Evolutionary conservation across 2,329 filamentous ascomycete species (phyloP).

Genomic region (Pseudocercospora musae): DNA sequence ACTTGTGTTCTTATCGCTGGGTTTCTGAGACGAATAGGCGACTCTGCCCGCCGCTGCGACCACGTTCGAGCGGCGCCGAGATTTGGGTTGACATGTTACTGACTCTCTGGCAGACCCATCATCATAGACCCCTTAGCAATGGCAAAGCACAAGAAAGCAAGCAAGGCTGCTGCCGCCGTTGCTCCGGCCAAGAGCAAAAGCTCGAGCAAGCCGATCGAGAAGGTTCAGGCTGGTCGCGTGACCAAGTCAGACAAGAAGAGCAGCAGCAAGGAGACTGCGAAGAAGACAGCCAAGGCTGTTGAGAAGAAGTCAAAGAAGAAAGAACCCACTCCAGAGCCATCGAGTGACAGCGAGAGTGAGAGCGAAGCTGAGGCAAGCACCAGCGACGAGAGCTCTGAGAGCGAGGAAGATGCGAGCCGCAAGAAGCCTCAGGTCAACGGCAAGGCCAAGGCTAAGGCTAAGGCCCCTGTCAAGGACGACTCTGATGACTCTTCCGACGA

Average conservation of each 20-base stretch:
- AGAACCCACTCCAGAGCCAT: conserved; percentile 47
- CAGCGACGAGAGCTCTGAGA: conserved; percentile 39
- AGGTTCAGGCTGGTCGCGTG: conserved; percentile 62
- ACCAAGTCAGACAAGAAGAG: conserved; percentile 64
- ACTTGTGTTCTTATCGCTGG: conserved; percentile 36
- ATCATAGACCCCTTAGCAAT: conserved; percentile 38
- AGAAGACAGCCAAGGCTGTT: conserved; percentile 47
- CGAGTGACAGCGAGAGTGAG: conserved; percentile 38
- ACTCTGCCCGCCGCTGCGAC: conserved; percentile 17
- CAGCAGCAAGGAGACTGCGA: conserved; percentile 52
- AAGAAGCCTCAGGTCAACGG: conserved; percentile 28
- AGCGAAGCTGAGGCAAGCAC: conserved; percentile 34
- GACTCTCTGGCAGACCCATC: conserved; percentile 27
- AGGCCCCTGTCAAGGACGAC: conserved; percentile 25
- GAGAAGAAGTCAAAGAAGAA: conserved; percentile 47
- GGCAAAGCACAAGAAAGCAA: conserved; percentile 46
- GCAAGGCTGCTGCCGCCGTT: conserved; percentile 32
- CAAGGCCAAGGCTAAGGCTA: conserved; percentile 21
- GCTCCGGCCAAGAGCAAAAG: conserved; percentile 28
- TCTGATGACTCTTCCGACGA: conserved; percentile 16
- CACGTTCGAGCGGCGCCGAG: conserved; percentile 10
- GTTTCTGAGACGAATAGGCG: conserved; percentile 36
- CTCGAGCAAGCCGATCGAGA: conserved; percentile 40
- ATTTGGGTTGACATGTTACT: conserved; percentile 25
- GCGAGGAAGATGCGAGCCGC: conserved; percentile 30